phyloP scores from a whole-genome alignment of 2,329 filamentous ascomycete species.

The Fusarium newnesense region DNA sequence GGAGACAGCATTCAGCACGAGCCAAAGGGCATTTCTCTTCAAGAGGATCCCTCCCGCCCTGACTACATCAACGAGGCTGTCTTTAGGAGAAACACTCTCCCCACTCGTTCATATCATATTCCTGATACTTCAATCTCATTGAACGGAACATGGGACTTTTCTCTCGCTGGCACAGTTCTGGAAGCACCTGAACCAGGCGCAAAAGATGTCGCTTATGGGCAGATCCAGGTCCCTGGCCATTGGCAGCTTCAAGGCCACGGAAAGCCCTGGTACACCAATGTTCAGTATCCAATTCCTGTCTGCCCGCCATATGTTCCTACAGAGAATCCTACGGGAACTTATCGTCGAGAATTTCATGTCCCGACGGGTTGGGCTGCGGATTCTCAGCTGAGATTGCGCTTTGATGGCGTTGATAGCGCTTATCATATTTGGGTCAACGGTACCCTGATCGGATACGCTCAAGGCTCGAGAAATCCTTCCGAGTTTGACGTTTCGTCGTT shows the following conservation, averaged over 20 bases:
- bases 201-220: slow-evolving; percentile 61
- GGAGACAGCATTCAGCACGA: slow-evolving; percentile 22
- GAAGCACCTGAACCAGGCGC: slow-evolving; percentile 54
- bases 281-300: slow-evolving; percentile 72
- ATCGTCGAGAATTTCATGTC: slow-evolving; percentile 65
- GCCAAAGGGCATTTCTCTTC: slow-evolving; percentile 45
- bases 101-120: slow-evolving; percentile 63
- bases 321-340: slow-evolving; percentile 73
- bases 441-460: slow-evolving; percentile 71
- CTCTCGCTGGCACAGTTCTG: slow-evolving; percentile 57
- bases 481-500: slow-evolving; percentile 73
- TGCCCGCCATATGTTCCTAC: slow-evolving; percentile 70
- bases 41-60: slow-evolving; percentile 50
- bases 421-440: slow-evolving; percentile 78
- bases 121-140: slow-evolving; percentile 60
- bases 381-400: slow-evolving; percentile 71
- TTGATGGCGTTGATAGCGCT: slow-evolving; percentile 77
- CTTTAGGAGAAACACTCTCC: slow-evolving; percentile 64
- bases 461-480: slow-evolving; percentile 74
- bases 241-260: slow-evolving; percentile 79
- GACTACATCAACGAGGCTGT: slow-evolving; percentile 63
- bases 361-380: slow-evolving; percentile 57
- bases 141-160: slow-evolving; percentile 68
- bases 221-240: slow-evolving; percentile 70
- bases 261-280: slow-evolving; percentile 75